Percentiles rank a stretch among this genome's conserved stretches.
Conservation (phyloP, 1,284 basidiomycete genomes). For the Cryptococcus depauperatus region DNA sequence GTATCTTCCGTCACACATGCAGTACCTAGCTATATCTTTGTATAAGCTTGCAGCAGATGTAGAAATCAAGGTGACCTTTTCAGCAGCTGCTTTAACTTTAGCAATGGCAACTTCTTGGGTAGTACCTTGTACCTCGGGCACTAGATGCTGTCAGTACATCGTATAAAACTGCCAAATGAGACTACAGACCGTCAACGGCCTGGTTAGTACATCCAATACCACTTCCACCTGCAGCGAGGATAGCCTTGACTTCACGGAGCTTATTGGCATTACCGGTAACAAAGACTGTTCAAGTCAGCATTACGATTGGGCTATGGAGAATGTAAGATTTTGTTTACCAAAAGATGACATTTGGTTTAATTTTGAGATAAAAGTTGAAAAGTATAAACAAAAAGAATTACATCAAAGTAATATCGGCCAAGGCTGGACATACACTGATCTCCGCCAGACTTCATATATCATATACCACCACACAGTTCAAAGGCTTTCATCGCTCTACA, state of each 20-base stretch:
- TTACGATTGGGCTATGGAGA: too few relatives aligned
- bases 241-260: slow-evolving; percentile 68
- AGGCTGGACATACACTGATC: too few relatives aligned
- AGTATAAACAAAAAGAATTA: too few relatives aligned
- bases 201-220: slow-evolving; percentile 36
- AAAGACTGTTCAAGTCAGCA: too few relatives aligned
- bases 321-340: too few relatives aligned
- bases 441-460: too few relatives aligned
- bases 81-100: slow-evolving; percentile 78
- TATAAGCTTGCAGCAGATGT: background rate
- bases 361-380: too few relatives aligned
- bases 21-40: slow-evolving; percentile 55
- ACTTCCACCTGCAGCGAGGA: slow-evolving; percentile 36
- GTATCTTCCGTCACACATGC: slow-evolving; percentile 97
- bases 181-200: slow-evolving; percentile 37
- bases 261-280: slow-evolving; percentile 95
- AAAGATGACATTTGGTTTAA: too few relatives aligned
- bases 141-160: slow-evolving; percentile 44
- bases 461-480: too few relatives aligned
- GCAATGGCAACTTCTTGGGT: slow-evolving; percentile 83
- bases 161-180: background rate
- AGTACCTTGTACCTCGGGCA: slow-evolving; percentile 89
- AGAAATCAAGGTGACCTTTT: slow-evolving; percentile 51
- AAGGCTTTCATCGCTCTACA: too few relatives aligned
- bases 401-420: too few relatives aligned